A percentile compares a stretch with the other conserved stretches of the same genome.
These are phyloP conservation scores for Omphalotus olearius DNA, from an alignment of 1,284 basidiomycete genomes.

Conservation along the genomic window DNA sequence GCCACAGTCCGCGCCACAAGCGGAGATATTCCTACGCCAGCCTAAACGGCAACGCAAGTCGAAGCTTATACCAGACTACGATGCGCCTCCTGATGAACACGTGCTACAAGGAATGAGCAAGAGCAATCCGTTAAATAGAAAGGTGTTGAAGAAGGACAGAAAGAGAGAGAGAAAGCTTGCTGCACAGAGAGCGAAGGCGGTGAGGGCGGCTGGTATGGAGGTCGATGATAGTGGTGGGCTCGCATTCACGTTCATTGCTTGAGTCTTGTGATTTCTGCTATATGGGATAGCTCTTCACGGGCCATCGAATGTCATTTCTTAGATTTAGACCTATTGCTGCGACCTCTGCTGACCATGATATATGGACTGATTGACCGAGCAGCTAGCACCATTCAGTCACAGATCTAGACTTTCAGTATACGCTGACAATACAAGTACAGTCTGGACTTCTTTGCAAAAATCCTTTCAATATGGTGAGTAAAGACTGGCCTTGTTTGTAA, in stretches of 20 bases:
- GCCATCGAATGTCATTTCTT: too few relatives aligned
- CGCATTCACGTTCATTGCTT: constrained; percentile 45
- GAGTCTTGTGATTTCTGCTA: neutral
- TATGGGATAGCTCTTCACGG: neutral
- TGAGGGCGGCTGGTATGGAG: constrained; percentile 35
- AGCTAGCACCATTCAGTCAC: too few relatives aligned
- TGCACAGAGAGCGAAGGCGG: constrained; percentile 52
- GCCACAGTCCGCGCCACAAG: constrained; percentile 4
- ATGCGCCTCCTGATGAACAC: constrained; percentile 40
- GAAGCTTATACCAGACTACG: constrained; percentile 46
- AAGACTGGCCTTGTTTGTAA: too few relatives aligned
- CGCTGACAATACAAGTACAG: too few relatives aligned
- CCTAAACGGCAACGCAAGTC: constrained; percentile 57
- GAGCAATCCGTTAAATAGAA: constrained; percentile 55
- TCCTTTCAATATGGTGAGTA: too few relatives aligned
- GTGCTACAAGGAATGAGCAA: constrained; percentile 38
- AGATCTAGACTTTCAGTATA: too few relatives aligned
- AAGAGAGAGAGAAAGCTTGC: constrained; percentile 50
- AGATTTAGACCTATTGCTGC: too few relatives aligned
- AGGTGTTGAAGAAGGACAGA: constrained; percentile 53
- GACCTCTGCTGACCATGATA: too few relatives aligned
- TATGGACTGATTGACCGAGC: too few relatives aligned
- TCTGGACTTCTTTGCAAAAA: too few relatives aligned
- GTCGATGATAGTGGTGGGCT: constrained; percentile 30
- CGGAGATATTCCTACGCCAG: constrained; percentile 28